Conservation (phyloP, 2,329 filamentous ascomycete species). For the Fusarium clavum region DNA sequence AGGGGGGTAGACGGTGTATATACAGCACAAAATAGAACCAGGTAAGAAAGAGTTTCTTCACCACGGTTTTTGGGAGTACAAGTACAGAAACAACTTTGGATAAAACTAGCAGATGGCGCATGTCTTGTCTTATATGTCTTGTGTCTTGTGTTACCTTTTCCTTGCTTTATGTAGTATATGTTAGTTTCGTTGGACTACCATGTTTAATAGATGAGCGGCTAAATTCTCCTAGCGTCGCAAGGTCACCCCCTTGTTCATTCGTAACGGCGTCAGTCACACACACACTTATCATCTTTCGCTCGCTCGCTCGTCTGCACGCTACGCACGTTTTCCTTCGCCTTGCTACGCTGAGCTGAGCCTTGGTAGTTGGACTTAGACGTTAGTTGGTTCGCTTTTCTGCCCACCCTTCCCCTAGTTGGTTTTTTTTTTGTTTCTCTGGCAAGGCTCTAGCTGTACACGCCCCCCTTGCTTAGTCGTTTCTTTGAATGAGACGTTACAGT, state of each 20-base stretch:
- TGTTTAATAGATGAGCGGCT: constrained; percentile 35
- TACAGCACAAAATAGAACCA: constrained; percentile 1
- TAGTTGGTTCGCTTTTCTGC: constrained; percentile 27
- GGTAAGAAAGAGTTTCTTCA: constrained; percentile 3
- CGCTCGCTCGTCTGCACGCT: constrained; percentile 17
- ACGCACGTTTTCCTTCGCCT: constrained; percentile 20
- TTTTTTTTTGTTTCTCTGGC: constrained; percentile 1
- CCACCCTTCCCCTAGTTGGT: constrained; percentile 16
- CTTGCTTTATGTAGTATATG: neutral
- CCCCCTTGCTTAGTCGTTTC: constrained; percentile 34
- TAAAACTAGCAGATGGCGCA: neutral
- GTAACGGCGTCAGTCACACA: constrained; percentile 46
- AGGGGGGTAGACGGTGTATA: neutral
- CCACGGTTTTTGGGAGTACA: neutral
- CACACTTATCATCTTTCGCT: constrained; percentile 16
- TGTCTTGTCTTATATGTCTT: constrained; percentile 15
- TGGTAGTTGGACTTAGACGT: constrained; percentile 11
- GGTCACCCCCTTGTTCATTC: constrained; percentile 41
- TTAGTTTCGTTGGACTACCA: neutral
- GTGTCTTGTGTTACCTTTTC: constrained; percentile 18
- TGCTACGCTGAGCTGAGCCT: constrained; percentile 22
- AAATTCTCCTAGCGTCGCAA: constrained; percentile 47
- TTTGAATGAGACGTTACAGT: constrained; percentile 23
- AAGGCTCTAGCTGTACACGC: constrained; percentile 21
- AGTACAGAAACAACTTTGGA: neutral